Evolutionary conservation across 805 yeast species (phyloP).

Genomic region (Teunomyces barrocoloradensis): DNA sequence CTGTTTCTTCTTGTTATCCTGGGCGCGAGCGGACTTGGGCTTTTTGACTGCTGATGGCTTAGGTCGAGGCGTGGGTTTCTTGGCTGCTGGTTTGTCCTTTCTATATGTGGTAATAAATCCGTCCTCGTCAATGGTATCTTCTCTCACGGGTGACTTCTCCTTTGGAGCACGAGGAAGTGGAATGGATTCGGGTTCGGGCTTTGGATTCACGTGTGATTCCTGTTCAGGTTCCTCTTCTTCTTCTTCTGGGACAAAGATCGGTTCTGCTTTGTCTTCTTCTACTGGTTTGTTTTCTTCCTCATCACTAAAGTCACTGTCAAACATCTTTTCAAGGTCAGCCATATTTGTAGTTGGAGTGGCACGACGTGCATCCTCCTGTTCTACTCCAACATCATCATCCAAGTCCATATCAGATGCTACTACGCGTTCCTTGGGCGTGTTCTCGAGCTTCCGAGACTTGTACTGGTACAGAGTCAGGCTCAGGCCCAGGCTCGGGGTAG

Average conservation of each 20-base stretch:
- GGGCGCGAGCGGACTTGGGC: slow-evolving; percentile 7
- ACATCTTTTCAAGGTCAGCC: slow-evolving; percentile 10
- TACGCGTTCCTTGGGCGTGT: slow-evolving; percentile 35
- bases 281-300: slow-evolving; percentile 5
- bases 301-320: slow-evolving; percentile 16
- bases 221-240: slow-evolving; percentile 3
- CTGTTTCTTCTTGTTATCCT: slow-evolving; percentile 33
- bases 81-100: slow-evolving; percentile 17
- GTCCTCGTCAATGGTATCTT: slow-evolving; percentile 43
- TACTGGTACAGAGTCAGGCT: slow-evolving; percentile 18
- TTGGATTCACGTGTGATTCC: neutral
- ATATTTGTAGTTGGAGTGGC: neutral
- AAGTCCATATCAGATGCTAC: slow-evolving; percentile 22
- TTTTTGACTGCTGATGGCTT: slow-evolving; percentile 8
- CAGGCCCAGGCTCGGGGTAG: neutral
- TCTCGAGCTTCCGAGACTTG: slow-evolving; percentile 36
- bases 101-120: slow-evolving; percentile 47
- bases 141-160: neutral
- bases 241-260: slow-evolving; percentile 8
- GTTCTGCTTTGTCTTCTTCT: slow-evolving; percentile 3
- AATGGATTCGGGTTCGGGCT: neutral
- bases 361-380: slow-evolving; percentile 1
- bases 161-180: neutral
- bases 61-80: slow-evolving; percentile 9
- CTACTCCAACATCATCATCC: slow-evolving; percentile 6